These are phyloP conservation scores for Ilex paraguariensis DNA, from an alignment of 305 asterid species.

Conservation along the genomic window DNA sequence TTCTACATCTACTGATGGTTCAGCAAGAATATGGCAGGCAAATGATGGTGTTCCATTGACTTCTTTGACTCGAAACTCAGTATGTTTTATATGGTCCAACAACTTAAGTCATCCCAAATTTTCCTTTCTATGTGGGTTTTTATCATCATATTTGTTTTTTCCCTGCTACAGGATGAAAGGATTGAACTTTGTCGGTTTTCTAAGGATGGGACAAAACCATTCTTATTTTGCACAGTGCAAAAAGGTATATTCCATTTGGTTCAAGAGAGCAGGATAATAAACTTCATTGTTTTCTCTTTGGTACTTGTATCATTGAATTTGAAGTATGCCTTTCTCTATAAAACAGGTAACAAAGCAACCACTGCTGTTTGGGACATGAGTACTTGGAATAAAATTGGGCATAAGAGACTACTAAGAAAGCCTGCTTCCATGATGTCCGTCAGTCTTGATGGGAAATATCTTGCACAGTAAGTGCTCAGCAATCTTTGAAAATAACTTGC, in stretches of 20 bases:
- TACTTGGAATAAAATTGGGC: slow-evolving; percentile 84
- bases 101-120: neutral
- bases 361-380: slow-evolving; percentile 83
- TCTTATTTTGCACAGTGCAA: slow-evolving; percentile 72
- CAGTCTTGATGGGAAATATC: slow-evolving; percentile 93
- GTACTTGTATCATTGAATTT: slow-evolving; percentile 14
- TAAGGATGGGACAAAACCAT: slow-evolving; percentile 93
- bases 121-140: slow-evolving; percentile 12
- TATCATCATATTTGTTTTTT: slow-evolving; percentile 12
- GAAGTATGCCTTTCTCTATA: slow-evolving; percentile 13
- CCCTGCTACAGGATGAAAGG: slow-evolving; percentile 67
- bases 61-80: slow-evolving; percentile 64
- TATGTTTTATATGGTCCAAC: slow-evolving; percentile 31
- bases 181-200: slow-evolving; percentile 89
- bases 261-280: slow-evolving; percentile 1
- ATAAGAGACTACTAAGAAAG: slow-evolving; percentile 65
- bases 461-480: slow-evolving; percentile 67
- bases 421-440: slow-evolving; percentile 75
- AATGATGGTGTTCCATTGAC: slow-evolving; percentile 73
- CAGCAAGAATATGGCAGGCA: slow-evolving; percentile 89
- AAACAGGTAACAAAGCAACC: slow-evolving; percentile 67
- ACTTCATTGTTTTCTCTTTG: slow-evolving; percentile 11
- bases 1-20: slow-evolving; percentile 88
- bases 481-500: neutral
- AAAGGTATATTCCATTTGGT: slow-evolving; percentile 38